Base-by-base conservation (phyloP, 1,284 basidiomycete genomes). In the Pseudomicrostroma phylloplanum region DNA sequence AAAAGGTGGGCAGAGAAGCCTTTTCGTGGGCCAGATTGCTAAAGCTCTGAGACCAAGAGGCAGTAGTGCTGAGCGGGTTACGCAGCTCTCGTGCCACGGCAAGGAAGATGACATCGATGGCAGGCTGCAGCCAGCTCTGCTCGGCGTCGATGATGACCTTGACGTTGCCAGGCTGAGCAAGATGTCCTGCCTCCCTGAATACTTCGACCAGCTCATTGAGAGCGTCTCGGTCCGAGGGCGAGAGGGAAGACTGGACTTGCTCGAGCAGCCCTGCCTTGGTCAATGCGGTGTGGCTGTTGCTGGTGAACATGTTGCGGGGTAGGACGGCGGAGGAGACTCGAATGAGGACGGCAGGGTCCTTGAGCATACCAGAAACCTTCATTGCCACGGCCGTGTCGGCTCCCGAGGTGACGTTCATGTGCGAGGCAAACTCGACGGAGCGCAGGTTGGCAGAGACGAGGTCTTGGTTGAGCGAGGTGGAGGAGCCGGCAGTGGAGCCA, bases 71-170 rank as follows among this genome's bases (percentile, higher is more conserved):
- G 17, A 48, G 43, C 3, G 17, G 43, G 43, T 17, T 48, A 4
- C 15, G 43, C 43, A 17, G 74, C 54, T 75, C 70, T 43, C 66
- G 63, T 17, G 73, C 72, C 49, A 72, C 63, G 23, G 68, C 70
- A 51, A 74, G 72, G 67, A 67, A 74, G 62, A 75, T 65, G 59
- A 72, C 72, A 43, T 75, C 73, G 61, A 75, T 75, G 57, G 72
- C 72, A 3, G 73, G 73, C 51, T 54, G 51, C 51, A 71, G 71
- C 69, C 70, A 73, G 49, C 62, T 66, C 66, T 74, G 70, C 59
- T 75, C 73, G 54, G 73, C 73, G 36, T 75, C 73, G 51, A 75
- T 67, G 9, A 70, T 63, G 39, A 75, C 60, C 21, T 70, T 67
- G 41, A 74, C 71, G 25, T 61, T 69, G 55, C 70, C 73, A 49